Base-by-base conservation (phyloP, 345 rosid species). In the Dimocarpus longan region DNA sequence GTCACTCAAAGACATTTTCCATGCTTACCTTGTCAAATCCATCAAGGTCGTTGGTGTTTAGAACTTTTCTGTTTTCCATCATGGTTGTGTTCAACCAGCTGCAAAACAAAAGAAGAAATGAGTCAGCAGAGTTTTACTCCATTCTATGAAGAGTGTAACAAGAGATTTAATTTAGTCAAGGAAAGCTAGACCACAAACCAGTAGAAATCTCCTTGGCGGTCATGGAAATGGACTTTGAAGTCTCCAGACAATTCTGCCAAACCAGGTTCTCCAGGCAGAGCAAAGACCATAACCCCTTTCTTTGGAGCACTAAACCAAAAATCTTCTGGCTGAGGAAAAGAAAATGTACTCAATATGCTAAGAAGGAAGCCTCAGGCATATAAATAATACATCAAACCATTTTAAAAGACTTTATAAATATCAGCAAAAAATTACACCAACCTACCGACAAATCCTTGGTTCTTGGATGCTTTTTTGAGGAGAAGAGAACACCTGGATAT, bases 191-290 rank as follows among this genome's bases (percentile, higher is more conserved):
- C 40, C 76, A 84, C 94, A 7, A 69, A 93, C 97, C 94, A 91
- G 93, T 90, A 93, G 80, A 93, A 93, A 81, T 93, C 97, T 89
- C 97, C 97, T 86, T 93, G 97, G 66, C 95, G 93, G 73, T 91
- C 97, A 75, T 93, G 95, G 80, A 93, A 93, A 73, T 91, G 97
- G 80, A 93, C 87, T 85, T 91, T 93, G 79, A 93, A 91, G 82
- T 93, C 97, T 26, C 97, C 95, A 72, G 87, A 83, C 73, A 93
- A 81, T 84, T 93, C 91, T 21, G 97, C 82, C 73, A 93, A 83
- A 81, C 97, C 97, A 3, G 97, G 97, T 76, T 93, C 95, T 77
- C 97, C 97, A 0, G 97, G 97, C 81, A 93, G 50, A 72, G 97
- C 93, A 85, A 93, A 93, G 80, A 93, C 95, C 94, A 91, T 90